Evolutionary conservation across 2,329 filamentous ascomycete species (phyloP), one percentile per base, ranked within the genome.

Genomic region (Exophiala aquamarina): DNA sequence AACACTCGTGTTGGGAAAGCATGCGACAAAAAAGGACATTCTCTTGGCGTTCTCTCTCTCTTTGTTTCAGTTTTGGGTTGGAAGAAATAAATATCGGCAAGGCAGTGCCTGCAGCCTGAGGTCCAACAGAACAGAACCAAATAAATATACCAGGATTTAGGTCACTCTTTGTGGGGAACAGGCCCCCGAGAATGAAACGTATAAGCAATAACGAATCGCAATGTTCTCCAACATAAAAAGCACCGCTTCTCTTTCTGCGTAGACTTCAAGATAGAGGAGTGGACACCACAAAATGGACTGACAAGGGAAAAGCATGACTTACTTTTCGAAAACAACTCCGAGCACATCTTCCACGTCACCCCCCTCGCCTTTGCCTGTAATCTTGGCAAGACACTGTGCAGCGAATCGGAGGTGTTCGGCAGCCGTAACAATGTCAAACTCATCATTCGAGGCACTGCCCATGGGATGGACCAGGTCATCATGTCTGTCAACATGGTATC

Each of bases 261-360:
- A n/a, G n/a, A n/a, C n/a, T n/a, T n/a, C n/a, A 31, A 31, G 28
- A 9, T n/a, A n/a, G 9, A 31, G 28, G n/a, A 31, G 28, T 31
- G 28, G 28, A 31, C 9, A n/a, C 28, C 41, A 15, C 11, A 33
- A 36, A 18, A 31, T 13, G 40, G 32, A 32, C 42, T 58, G 41
- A 47, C 20, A 20, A 21, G 28, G 36, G 44, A 32, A 40, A 41
- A 36, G 38, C 41, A 34, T n/a, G 33, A 80, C 81, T 75, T 72
- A 95, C 88, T 95, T 97, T 67, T 97, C 92, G 71, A 98, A 98
- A 3, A 98, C 91, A 17, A 98, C 91, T 0, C 93, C 93, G 35
- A 98, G 71, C 6, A 98, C 89, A 63, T 97, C 93, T 65, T 98
- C 92, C 13, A 97, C 89, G 67, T 97, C 92, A 2, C 90, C 55